A percentile compares a stretch with the other conserved stretches of the same genome.
Conservation (phyloP, 2,329 filamentous ascomycete species). For the Purpureocillium lavendulum region DNA sequence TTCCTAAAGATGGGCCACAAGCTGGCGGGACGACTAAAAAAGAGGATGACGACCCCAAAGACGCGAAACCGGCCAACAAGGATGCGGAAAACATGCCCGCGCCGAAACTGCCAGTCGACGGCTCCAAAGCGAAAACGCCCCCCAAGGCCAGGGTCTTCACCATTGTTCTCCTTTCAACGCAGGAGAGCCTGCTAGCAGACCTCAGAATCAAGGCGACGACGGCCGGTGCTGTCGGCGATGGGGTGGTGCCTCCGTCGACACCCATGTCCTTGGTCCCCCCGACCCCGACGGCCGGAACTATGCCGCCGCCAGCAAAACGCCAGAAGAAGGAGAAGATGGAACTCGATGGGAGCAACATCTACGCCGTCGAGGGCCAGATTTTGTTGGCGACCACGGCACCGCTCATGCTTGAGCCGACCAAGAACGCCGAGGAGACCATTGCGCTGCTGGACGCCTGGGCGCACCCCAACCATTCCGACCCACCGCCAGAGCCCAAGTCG, state of each 20-base stretch:
- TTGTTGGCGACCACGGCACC: slow-evolving; percentile 65
- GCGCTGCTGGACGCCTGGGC: slow-evolving; percentile 61
- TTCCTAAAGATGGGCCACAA: slow-evolving; percentile 49
- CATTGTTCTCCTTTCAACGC: slow-evolving; percentile 77
- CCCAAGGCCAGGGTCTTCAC: slow-evolving; percentile 62
- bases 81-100: slow-evolving; percentile 53
- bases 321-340: slow-evolving; percentile 66
- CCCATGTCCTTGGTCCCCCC: slow-evolving; percentile 51
- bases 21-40: slow-evolving; percentile 17
- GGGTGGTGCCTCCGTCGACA: slow-evolving; percentile 57
- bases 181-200: slow-evolving; percentile 66
- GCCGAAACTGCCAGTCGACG: slow-evolving; percentile 37
- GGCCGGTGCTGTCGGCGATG: slow-evolving; percentile 32
- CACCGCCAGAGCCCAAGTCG: slow-evolving; percentile 76
- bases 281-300: slow-evolving; percentile 51
- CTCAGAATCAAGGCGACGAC: slow-evolving; percentile 69
- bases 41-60: slow-evolving; percentile 26
- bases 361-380: slow-evolving; percentile 69
- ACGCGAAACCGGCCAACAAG: slow-evolving; percentile 22
- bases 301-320: slow-evolving; percentile 55
- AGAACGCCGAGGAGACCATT: slow-evolving; percentile 59
- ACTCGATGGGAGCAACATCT: slow-evolving; percentile 64
- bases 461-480: slow-evolving; percentile 69
- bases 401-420: slow-evolving; percentile 70
- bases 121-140: slow-evolving; percentile 19